phyloP scores from a whole-genome alignment of 179 eudicot species.

The Silene vulgaris region DNA sequence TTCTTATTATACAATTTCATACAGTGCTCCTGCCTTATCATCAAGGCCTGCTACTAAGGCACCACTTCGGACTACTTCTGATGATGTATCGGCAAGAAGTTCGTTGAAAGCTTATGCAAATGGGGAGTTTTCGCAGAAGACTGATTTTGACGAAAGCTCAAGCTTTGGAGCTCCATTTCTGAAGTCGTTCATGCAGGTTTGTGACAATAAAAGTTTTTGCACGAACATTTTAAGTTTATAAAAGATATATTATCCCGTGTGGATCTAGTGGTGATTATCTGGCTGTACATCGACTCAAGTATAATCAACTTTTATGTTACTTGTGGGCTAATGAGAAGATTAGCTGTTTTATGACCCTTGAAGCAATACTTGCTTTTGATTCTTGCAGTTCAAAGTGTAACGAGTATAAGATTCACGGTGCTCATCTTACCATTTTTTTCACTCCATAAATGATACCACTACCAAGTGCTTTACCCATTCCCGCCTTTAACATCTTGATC shows the following conservation, averaged over 20 bases:
- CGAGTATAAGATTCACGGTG: too few species aligned
- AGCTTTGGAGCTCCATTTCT: conserved; percentile 86
- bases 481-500: too few species aligned
- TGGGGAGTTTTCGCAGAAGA: conserved; percentile 62
- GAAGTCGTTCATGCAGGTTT: conserved; percentile 94
- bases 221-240: background rate
- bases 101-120: conserved; percentile 56
- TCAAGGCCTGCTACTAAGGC: conserved; percentile 60
- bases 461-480: too few species aligned
- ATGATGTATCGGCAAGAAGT: conserved; percentile 68
- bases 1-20: conserved; percentile 3
- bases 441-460: too few species aligned
- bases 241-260: background rate
- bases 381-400: too few species aligned
- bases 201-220: background rate
- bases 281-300: background rate
- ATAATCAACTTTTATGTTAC: background rate
- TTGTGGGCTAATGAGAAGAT: too few species aligned
- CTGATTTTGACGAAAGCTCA: conserved; percentile 63
- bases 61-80: conserved; percentile 57
- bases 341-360: too few species aligned
- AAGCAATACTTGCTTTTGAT: too few species aligned
- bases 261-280: background rate
- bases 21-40: conserved; percentile 87
- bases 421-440: too few species aligned